Conservation (phyloP, 2,329 filamentous ascomycete species). For the Plenodomus lindquistii region DNA sequence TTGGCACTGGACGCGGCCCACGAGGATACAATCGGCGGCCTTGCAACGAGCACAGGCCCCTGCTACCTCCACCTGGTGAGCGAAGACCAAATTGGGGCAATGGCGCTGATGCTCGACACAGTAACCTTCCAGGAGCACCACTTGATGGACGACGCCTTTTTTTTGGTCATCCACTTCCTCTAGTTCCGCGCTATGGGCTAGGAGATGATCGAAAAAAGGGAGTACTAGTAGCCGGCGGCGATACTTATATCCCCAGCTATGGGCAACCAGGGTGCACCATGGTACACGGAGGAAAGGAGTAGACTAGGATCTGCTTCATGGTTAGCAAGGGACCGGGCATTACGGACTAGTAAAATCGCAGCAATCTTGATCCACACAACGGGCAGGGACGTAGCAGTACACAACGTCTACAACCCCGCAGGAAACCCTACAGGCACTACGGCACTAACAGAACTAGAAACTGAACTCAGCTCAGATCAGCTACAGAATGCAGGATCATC, state of each 20-base stretch:
- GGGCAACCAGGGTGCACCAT: no score
- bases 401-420: no score
- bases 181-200: slow-evolving; percentile 38
- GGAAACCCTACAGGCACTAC: no score
- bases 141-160: slow-evolving; percentile 43
- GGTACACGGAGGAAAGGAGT: no score
- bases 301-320: no score
- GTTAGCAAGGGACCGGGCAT: no score
- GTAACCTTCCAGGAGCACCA: slow-evolving; percentile 41
- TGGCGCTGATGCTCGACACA: slow-evolving; percentile 24
- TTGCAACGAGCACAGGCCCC: slow-evolving; percentile 36
- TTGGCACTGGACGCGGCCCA: slow-evolving; percentile 38
- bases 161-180: slow-evolving; percentile 39
- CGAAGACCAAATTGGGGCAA: slow-evolving; percentile 40
- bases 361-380: no score
- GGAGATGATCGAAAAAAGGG: slow-evolving; percentile 28
- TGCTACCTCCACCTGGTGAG: slow-evolving; percentile 39
- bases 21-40: slow-evolving; percentile 35
- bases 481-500: no score
- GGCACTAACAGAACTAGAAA: no score
- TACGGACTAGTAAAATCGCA: no score
- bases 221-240: slow-evolving; percentile 32
- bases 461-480: no score
- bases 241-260: slow-evolving; percentile 54
- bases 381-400: no score